Conservation (phyloP, 139 green algal species). For the Gonium pectorale region DNA sequence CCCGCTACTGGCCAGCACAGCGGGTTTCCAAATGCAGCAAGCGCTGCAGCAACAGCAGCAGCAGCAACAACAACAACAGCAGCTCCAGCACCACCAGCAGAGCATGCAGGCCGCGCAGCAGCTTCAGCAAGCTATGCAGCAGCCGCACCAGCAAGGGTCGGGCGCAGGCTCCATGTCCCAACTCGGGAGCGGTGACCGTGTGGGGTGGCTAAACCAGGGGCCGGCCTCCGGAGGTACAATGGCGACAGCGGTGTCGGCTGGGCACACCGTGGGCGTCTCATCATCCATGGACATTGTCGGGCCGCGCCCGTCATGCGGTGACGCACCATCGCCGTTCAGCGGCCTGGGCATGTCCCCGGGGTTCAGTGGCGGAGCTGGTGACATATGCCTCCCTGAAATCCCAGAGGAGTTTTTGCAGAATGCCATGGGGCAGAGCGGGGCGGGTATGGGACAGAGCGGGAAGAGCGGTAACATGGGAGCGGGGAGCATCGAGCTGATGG, state of each 20-base stretch:
- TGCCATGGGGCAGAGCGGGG: not conserved
- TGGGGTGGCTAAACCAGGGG: not conserved
- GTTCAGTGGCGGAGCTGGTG: not conserved
- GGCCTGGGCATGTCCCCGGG: constrained; percentile 26
- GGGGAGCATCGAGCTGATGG: constrained; percentile 26
- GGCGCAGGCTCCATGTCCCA: too few species aligned
- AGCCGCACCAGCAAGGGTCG: constrained; percentile 41
- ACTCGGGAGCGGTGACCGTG: not conserved
- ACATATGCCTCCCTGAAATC: not conserved
- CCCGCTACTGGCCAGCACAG: not conserved
- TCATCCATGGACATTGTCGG: not conserved
- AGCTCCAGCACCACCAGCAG: constrained; percentile 18
- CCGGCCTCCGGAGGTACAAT: not conserved
- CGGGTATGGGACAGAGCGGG: not conserved
- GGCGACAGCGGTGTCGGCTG: not conserved
- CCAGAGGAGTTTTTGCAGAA: constrained; percentile 36
- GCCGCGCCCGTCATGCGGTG: not conserved
- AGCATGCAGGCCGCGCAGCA: constrained; percentile 17
- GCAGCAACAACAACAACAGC: not conserved
- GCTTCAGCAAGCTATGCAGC: not conserved
- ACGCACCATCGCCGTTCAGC: constrained; percentile 15
- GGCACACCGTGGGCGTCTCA: not conserved
- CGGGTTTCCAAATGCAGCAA: constrained; percentile 38
- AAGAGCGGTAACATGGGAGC: constrained; percentile 10
- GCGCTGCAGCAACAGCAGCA: constrained; percentile 22